Evolutionary conservation across 345 rosid genomes (phyloP), one percentile per base, ranked within the genome.

Genomic region (Luvunga scandens): DNA sequence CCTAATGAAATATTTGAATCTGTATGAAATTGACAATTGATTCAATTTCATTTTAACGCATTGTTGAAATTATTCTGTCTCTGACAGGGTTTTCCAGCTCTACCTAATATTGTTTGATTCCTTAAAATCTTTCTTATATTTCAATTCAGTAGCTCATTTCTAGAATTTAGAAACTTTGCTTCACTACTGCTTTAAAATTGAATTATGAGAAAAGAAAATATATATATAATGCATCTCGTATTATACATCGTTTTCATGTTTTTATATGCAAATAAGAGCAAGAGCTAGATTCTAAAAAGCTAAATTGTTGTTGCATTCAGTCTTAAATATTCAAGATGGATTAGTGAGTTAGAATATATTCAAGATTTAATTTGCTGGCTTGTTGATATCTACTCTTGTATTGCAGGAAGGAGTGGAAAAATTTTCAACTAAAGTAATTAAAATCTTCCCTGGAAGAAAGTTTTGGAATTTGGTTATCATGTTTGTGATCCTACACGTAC

Each of bases 381-480:
- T 33, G 65, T 76, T 53, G 64, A 28, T 8, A 14, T 71, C 19
- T 72, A 24, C 50, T 71, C 63, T 72, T 53, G 18, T 60, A 14
- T 61, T 78, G 78, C 88, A 90, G 98, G 87, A 86, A 76, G 97
- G 92, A 72, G 94, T 92, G 79, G 80, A 72, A 56, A 56, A 88
- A 67, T 88, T 83, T 77, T 80, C 90, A 13, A 78, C 48, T 60
- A 62, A 74, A 45, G 75, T 42, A 22, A 90, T 87, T 7, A 93
- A 87, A 85, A 89, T 83, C 68, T 92, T 62, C 94, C 98, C 14
- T 95, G 97, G 97, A 86, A 85, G 80, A 95, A 89, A 82, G 84
- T 95, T 74, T 78, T 93, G 83, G 93, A 92, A 25, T 88, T 85
- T 85, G 98, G 98, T 75, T 78, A n/a, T 10, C 81, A 77, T 30